Evolutionary conservation across 2,329 filamentous ascomycete species (phyloP).

Genomic region (Beauveria caledonica): DNA sequence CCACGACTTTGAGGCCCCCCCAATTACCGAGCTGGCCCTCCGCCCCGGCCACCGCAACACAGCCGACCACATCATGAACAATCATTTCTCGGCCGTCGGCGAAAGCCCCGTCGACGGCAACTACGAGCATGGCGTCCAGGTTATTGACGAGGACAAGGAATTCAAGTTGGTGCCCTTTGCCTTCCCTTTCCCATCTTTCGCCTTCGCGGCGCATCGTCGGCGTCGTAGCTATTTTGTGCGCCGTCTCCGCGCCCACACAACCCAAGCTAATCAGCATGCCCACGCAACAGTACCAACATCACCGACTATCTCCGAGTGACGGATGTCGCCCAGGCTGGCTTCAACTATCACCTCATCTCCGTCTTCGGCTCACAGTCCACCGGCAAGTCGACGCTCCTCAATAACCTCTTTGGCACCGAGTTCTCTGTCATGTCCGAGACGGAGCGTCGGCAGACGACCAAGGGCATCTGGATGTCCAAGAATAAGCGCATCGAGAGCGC

Average conservation of each 20-base stretch:
- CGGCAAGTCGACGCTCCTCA: conserved; percentile 93
- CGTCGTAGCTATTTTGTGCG: not conserved
- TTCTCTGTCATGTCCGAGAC: conserved; percentile 98
- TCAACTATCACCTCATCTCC: conserved; percentile 98
- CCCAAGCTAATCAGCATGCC: conserved; percentile 13
- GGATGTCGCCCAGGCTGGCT: conserved; percentile 77
- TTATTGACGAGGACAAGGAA: conserved; percentile 77
- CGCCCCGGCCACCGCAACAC: not conserved
- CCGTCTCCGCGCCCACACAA: not conserved
- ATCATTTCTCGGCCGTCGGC: conserved; percentile 70
- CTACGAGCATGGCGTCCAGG: conserved; percentile 92
- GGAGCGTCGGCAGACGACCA: conserved; percentile 91
- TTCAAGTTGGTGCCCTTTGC: conserved; percentile 68
- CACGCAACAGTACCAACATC: conserved; percentile 55
- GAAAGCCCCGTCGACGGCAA: conserved; percentile 53
- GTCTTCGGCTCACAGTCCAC: conserved; percentile 99
- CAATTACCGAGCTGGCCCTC: conserved; percentile 7
- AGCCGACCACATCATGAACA: conserved; percentile 52
- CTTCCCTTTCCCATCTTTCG: conserved; percentile 10
- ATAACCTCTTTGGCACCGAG: conserved; percentile 88
- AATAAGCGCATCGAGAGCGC: conserved; percentile 62
- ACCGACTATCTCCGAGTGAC: conserved; percentile 74
- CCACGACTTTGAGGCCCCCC: not conserved
- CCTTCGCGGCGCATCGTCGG: conserved; percentile 1
- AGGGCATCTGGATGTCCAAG: conserved; percentile 99